phyloP scores from a whole-genome alignment of 805 yeast species.

The Ogataea ganodermae region DNA sequence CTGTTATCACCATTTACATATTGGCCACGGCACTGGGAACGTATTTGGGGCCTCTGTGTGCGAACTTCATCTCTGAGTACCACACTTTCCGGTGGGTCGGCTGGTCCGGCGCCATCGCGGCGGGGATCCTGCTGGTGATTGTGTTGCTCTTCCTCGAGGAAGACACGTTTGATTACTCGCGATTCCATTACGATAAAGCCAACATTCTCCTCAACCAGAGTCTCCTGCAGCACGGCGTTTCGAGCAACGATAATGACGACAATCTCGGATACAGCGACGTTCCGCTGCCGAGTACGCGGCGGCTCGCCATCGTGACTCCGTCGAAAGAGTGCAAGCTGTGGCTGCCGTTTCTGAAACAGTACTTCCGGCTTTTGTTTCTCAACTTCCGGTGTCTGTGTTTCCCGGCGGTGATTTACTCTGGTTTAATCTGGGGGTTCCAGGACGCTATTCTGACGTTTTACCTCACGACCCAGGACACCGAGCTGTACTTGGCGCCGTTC shows the following conservation, averaged over 20 bases:
- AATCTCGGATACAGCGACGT: slow-evolving; percentile 30
- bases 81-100: slow-evolving; percentile 76
- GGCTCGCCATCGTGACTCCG: slow-evolving; percentile 21
- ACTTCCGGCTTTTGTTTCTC: slow-evolving; percentile 37
- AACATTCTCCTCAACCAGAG: slow-evolving; percentile 26
- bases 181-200: slow-evolving; percentile 31
- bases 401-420: slow-evolving; percentile 64
- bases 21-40: slow-evolving; percentile 52
- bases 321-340: slow-evolving; percentile 5
- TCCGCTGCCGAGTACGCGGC: slow-evolving; percentile 13
- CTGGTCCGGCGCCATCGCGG: slow-evolving; percentile 63
- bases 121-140: slow-evolving; percentile 55
- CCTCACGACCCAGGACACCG: slow-evolving; percentile 68
- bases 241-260: slow-evolving; percentile 25
- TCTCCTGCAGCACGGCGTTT: slow-evolving; percentile 31
- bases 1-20: slow-evolving; percentile 50
- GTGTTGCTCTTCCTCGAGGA: slow-evolving; percentile 68
- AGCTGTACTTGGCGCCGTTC: slow-evolving; percentile 63
- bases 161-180: slow-evolving; percentile 61
- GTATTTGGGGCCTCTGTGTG: slow-evolving; percentile 49
- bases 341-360: slow-evolving; percentile 35
- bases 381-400: slow-evolving; percentile 38
- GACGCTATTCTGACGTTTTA: slow-evolving; percentile 75
- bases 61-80: slow-evolving; percentile 57
- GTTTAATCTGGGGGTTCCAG: slow-evolving; percentile 77